Base-by-base conservation (phyloP, 2,329 filamentous ascomycete genomes). In the Pseudogymnoascus sp. region DNA sequence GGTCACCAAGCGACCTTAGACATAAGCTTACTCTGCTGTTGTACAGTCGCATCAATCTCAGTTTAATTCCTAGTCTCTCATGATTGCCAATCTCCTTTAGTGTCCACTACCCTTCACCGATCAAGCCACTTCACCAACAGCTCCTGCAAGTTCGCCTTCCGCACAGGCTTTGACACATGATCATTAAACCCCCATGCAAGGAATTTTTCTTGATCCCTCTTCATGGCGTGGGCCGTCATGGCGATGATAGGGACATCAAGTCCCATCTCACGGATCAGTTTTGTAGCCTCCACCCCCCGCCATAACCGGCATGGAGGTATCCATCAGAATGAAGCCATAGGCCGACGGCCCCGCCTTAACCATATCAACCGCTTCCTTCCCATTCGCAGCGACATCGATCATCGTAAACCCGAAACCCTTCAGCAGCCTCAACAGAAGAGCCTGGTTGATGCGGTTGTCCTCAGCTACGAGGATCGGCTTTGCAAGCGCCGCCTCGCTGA, bases 291-390 rank as follows among this genome's bases (percentile, higher is more conserved):
- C 60, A 80, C 71, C 2, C 83, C 83, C 64, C 84, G n/a, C 80
- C 77, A 84, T 80, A 14, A 84, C 73, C 3, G 83, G 83, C 82
- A 84, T 84, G 66, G 80, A 80, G 66, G 83, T 78, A 69, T 85
- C 83, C 82, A 85, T 84, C 4, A 85, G 72, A 5, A 84, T 76
- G 6, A 82, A 69, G 64, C 78, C 75, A 38, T 79, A 81, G 0
- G 74, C 73, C 1, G 76, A 66, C 0, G 76, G 75, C 39, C 75
- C 76, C 62, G 75, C 72, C 6, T 74, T 74, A 2, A 81, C 69
- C 66, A 77, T 70, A 3, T 70, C 71, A 8, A 79, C 75, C 0
- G 77, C 78, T 63, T 80, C 74, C 2, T 71, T 69, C 0, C 78
- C 78, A 67, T 80, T 74, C 66, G 72, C 75, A 2, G 77, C 77